Percentiles rank a stretch among this genome's conserved stretches.
Evolutionary conservation across 305 asterid species (phyloP).

Genomic region (Fraxinus latifolia): DNA sequence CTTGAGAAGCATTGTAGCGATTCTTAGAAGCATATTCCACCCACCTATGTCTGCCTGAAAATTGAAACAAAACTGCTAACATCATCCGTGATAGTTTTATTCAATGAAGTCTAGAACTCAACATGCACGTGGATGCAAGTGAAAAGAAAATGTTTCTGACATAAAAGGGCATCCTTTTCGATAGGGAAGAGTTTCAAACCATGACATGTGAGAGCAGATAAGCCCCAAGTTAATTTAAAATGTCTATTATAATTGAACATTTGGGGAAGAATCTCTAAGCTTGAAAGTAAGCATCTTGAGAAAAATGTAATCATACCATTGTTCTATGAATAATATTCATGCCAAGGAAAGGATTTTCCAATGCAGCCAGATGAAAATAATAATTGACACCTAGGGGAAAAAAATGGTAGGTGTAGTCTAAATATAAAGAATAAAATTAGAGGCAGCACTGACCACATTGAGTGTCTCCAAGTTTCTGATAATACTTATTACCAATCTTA

Average conservation of each 20-base stretch:
- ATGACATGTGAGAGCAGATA: neutral
- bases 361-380: neutral
- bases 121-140: neutral
- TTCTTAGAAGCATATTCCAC: constrained; percentile 91
- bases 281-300: neutral
- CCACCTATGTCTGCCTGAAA: constrained; percentile 95
- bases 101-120: neutral
- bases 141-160: neutral
- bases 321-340: neutral
- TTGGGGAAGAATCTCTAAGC: neutral
- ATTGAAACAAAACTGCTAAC: neutral
- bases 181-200: neutral
- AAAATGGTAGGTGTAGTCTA: neutral
- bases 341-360: neutral
- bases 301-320: neutral
- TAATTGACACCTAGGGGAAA: constrained; percentile 4
- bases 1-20: constrained; percentile 97
- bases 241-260: neutral
- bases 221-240: neutral
- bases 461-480: constrained; percentile 75
- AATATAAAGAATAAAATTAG: neutral
- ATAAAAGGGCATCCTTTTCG: neutral
- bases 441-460: constrained; percentile 67
- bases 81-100: neutral
- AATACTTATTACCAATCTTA: constrained; percentile 92